phyloP scores from a whole-genome alignment of 2,329 filamentous ascomycete species.

The Botrytis porri region DNA sequence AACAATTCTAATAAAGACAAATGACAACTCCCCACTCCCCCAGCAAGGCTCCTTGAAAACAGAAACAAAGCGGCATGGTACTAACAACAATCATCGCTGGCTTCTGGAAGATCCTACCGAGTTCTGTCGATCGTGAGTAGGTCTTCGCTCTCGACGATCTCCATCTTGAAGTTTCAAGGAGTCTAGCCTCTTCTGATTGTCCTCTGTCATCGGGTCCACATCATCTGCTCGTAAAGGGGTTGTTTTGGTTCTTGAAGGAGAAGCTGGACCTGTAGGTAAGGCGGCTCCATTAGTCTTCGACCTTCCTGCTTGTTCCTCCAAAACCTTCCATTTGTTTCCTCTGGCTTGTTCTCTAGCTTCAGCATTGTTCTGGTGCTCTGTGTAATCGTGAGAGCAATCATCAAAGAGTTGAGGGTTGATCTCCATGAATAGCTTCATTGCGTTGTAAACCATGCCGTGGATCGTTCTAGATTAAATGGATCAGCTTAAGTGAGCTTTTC shows the following conservation, averaged over 20 bases:
- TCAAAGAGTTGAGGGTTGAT: slow-evolving; percentile 98
- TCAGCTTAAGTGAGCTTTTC: slow-evolving; percentile 5
- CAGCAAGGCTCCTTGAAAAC: slow-evolving; percentile 27
- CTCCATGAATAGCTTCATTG: slow-evolving; percentile 99
- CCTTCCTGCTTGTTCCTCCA: slow-evolving; percentile 75
- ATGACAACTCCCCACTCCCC: slow-evolving; percentile 21
- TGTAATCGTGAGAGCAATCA: slow-evolving; percentile 97
- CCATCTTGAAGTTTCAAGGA: slow-evolving; percentile 87
- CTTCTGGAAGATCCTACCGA: slow-evolving; percentile 49
- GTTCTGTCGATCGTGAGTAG: slow-evolving; percentile 58
- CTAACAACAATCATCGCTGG: slow-evolving; percentile 38
- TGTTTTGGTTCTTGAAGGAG: slow-evolving; percentile 41
- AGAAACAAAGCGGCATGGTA: slow-evolving; percentile 35
- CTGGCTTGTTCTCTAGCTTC: slow-evolving; percentile 78
- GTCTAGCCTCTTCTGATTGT: slow-evolving; percentile 83
- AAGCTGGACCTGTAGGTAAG: slow-evolving; percentile 38
- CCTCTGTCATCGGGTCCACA: slow-evolving; percentile 73
- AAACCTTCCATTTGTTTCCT: slow-evolving; percentile 83
- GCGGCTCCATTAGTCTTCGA: slow-evolving; percentile 51
- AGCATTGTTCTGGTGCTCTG: slow-evolving; percentile 89
- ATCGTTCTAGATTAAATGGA: slow-evolving; percentile 70
- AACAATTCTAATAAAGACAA: slow-evolving; percentile 31
- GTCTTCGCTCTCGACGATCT: slow-evolving; percentile 55
- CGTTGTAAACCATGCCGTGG: slow-evolving; percentile 99
- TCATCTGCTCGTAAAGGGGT: slow-evolving; percentile 63